These are phyloP conservation scores for Russula vinacea DNA, from an alignment of 768 basidiomycete genomes.

Conservation along the genomic window DNA sequence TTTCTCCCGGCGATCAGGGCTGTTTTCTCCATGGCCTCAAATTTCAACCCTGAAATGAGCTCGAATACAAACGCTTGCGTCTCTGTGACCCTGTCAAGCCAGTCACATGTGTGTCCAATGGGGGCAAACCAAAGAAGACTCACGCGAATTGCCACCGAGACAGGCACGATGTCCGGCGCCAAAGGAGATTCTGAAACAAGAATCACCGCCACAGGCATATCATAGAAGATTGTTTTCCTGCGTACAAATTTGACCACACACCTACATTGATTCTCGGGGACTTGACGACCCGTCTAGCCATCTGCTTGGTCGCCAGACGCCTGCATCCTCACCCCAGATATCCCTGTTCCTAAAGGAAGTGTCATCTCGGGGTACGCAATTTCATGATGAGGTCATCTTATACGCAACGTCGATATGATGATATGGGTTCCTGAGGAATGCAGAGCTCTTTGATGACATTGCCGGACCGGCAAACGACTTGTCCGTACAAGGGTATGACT, in stretches of 20 bases:
- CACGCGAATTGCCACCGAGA: slow-evolving; percentile 25
- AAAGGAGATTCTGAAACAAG: slow-evolving; percentile 20
- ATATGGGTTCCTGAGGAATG: slow-evolving; percentile 12
- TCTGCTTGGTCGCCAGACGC: slow-evolving; percentile 22
- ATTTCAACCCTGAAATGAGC: slow-evolving; percentile 52
- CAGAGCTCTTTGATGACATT: slow-evolving; percentile 5
- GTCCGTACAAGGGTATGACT: slow-evolving; percentile 29
- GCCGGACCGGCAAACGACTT: slow-evolving; percentile 13
- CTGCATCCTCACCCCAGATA: slow-evolving; percentile 23
- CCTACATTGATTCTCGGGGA: slow-evolving; percentile 4
- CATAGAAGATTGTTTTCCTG: background rate
- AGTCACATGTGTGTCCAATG: background rate
- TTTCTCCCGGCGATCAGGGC: slow-evolving; percentile 33
- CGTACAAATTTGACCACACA: slow-evolving; percentile 20
- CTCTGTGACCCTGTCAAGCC: slow-evolving; percentile 40
- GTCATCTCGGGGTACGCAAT: background rate
- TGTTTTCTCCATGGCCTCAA: slow-evolving; percentile 37
- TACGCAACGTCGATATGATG: slow-evolving; percentile 22
- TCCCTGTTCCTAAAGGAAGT: slow-evolving; percentile 9
- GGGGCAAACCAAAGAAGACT: background rate
- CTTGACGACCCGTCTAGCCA: slow-evolving; percentile 23
- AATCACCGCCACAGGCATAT: background rate
- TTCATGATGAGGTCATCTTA: slow-evolving; percentile 2
- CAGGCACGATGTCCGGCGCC: slow-evolving; percentile 24
- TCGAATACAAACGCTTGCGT: slow-evolving; percentile 60